These are phyloP conservation scores for Sarocladium brachiariae DNA, from an alignment of 2,329 filamentous ascomycete genomes.

Conservation along the genomic window DNA sequence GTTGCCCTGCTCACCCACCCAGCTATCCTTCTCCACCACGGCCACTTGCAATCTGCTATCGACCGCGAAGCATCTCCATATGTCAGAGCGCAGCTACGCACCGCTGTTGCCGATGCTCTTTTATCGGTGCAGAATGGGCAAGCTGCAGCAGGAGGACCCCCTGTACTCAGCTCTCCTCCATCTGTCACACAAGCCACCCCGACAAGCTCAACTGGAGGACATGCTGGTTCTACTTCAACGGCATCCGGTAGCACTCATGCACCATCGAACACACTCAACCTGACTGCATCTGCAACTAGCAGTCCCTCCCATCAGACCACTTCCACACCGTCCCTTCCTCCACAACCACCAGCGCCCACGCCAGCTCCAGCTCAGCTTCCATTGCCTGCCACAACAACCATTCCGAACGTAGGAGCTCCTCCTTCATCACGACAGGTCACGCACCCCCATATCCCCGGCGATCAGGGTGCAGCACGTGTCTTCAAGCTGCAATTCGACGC, in stretches of 20 bases:
- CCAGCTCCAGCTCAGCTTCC: conserved; percentile 15
- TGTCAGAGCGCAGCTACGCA: conserved; percentile 40
- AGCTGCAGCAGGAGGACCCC: conserved; percentile 12
- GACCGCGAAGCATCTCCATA: conserved; percentile 43
- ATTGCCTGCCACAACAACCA: neutral
- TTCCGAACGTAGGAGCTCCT: conserved; percentile 10
- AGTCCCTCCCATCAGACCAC: neutral
- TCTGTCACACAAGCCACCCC: neutral
- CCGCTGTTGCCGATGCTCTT: conserved; percentile 40
- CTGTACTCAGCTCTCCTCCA: neutral
- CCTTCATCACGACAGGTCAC: conserved; percentile 14
- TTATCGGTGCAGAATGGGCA: conserved; percentile 40
- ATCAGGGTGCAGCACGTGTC: conserved; percentile 54
- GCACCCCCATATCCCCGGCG: conserved; percentile 40
- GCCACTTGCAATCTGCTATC: conserved; percentile 43
- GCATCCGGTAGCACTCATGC: neutral
- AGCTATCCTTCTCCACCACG: conserved; percentile 39
- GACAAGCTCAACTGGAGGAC: conserved; percentile 4
- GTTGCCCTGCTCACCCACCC: conserved; percentile 35
- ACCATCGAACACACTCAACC: neutral
- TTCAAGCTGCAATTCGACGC: conserved; percentile 98
- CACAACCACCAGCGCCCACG: conserved; percentile 13
- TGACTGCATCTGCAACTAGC: neutral
- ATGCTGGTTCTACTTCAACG: neutral
- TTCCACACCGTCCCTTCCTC: neutral